These are phyloP conservation scores for Metarhizium humberi DNA, from an alignment of 2,329 filamentous ascomycete species.

Conservation along the genomic window DNA sequence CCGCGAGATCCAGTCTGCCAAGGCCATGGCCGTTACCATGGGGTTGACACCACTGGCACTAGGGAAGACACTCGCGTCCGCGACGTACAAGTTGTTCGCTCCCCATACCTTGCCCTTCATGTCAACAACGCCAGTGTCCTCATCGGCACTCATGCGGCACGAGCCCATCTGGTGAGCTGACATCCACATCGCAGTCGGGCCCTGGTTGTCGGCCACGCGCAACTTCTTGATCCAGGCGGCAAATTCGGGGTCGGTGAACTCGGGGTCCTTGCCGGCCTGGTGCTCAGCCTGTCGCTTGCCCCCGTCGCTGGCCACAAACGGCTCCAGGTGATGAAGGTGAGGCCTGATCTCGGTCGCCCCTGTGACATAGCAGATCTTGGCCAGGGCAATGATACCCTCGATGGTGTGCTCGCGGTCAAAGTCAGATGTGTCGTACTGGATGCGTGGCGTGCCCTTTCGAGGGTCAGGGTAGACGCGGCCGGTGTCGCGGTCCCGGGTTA, in stretches of 20 bases:
- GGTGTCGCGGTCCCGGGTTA: constrained; percentile 66
- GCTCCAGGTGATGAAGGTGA: constrained; percentile 48
- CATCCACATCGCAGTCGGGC: constrained; percentile 44
- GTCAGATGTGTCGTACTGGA: constrained; percentile 62
- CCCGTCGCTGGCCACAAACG: constrained; percentile 41
- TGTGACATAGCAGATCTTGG: constrained; percentile 68
- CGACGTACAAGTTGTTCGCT: constrained; percentile 54
- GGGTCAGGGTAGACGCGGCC: constrained; percentile 69
- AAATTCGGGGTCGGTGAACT: constrained; percentile 52
- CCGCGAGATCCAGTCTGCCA: constrained; percentile 55
- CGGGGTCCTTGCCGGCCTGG: constrained; percentile 21
- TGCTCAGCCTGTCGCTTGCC: constrained; percentile 12
- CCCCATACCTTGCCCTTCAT: constrained; percentile 55
- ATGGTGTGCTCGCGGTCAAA: constrained; percentile 66
- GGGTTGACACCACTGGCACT: constrained; percentile 73
- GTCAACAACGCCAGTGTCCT: constrained; percentile 48
- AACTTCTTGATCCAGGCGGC: constrained; percentile 48
- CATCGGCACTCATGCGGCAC: constrained; percentile 57
- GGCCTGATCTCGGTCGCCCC: constrained; percentile 75
- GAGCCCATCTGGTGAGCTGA: constrained; percentile 80
- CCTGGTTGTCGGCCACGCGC: constrained; percentile 36
- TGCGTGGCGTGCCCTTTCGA: constrained; percentile 48
- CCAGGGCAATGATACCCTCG: constrained; percentile 60
- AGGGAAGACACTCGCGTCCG: constrained; percentile 68
- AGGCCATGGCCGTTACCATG: constrained; percentile 69